Conservation (phyloP, 805 yeast species). For the Candida insectalens region DNA sequence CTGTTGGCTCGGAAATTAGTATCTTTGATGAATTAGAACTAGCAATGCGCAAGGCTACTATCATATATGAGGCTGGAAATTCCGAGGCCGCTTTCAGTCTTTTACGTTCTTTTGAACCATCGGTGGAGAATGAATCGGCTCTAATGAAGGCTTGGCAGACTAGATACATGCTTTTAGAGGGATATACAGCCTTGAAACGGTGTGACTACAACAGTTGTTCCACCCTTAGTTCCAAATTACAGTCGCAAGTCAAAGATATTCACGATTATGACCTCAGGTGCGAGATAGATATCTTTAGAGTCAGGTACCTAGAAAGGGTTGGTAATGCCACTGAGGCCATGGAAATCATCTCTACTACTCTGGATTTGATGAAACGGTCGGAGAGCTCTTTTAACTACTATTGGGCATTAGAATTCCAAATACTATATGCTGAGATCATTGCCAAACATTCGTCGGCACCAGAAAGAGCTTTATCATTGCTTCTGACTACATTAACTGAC, state of each 20-base stretch:
- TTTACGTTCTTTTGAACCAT: slow-evolving; percentile 23
- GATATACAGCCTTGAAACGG: slow-evolving; percentile 28
- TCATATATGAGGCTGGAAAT: slow-evolving; percentile 29
- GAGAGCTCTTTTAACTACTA: slow-evolving; percentile 26
- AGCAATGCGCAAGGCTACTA: slow-evolving; percentile 29
- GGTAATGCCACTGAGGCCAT: slow-evolving; percentile 17
- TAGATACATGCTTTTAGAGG: slow-evolving; percentile 29
- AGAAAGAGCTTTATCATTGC: slow-evolving; percentile 38
- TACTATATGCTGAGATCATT: slow-evolving; percentile 37
- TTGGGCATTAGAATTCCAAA: slow-evolving; percentile 36
- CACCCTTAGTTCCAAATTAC: slow-evolving; percentile 23
- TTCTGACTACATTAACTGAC: slow-evolving; percentile 38
- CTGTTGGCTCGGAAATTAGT: slow-evolving; percentile 24
- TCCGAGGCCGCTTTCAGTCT: slow-evolving; percentile 28
- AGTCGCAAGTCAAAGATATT: slow-evolving; percentile 23
- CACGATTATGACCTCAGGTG: slow-evolving; percentile 21
- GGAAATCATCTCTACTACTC: slow-evolving; percentile 11
- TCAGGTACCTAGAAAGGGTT: slow-evolving; percentile 11
- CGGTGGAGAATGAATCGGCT: slow-evolving; percentile 24
- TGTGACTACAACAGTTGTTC: slow-evolving; percentile 28
- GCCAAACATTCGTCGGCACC: slow-evolving; percentile 30
- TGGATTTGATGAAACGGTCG: slow-evolving; percentile 13
- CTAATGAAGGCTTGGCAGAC: slow-evolving; percentile 33
- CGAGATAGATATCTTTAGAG: slow-evolving; percentile 20
- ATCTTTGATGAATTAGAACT: slow-evolving; percentile 31